phyloP scores from a whole-genome alignment of 2,329 filamentous ascomycete species.

The Xylaria arbuscula region DNA sequence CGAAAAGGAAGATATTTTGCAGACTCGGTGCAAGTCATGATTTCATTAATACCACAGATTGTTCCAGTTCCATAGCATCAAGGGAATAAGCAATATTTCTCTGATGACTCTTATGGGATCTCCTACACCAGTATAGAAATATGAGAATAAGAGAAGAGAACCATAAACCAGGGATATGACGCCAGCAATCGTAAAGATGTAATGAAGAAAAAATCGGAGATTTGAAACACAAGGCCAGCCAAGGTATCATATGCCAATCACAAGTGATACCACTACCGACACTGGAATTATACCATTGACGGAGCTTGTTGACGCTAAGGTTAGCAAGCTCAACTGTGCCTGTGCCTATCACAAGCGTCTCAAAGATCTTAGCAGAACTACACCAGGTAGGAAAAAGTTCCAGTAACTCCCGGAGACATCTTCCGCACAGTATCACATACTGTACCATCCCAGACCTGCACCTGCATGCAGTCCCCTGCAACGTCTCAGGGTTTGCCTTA shows the following conservation, averaged over 20 bases:
- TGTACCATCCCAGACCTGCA: conserved; percentile 15
- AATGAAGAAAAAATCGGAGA: neutral
- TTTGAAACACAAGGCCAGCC: neutral
- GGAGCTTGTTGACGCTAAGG: conserved; percentile 18
- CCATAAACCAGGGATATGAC: neutral
- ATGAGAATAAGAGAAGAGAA: neutral
- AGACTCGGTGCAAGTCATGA: neutral
- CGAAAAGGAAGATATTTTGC: neutral
- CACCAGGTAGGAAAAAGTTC: no score
- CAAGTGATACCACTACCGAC: neutral
- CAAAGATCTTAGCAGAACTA: conserved; percentile 10
- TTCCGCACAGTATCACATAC: conserved; percentile 29
- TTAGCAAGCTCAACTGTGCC: no score
- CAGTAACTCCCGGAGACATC: conserved; percentile 18
- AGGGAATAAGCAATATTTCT: no score
- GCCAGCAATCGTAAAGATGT: neutral
- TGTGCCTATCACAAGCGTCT: conserved; percentile 2
- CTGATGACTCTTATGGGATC: no score
- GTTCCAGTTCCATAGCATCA: no score
- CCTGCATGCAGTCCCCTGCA: conserved; percentile 14
- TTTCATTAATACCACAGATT: no score
- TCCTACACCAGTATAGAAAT: no score
- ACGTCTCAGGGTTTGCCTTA: conserved; percentile 24
- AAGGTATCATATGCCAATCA: conserved; percentile 17
- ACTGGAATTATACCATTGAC: neutral